A percentile compares a stretch with the other conserved stretches of the same genome.
Conservation (phyloP, 2,329 filamentous ascomycete genomes). For the Pseudopyrenochaeta lycopersici region DNA sequence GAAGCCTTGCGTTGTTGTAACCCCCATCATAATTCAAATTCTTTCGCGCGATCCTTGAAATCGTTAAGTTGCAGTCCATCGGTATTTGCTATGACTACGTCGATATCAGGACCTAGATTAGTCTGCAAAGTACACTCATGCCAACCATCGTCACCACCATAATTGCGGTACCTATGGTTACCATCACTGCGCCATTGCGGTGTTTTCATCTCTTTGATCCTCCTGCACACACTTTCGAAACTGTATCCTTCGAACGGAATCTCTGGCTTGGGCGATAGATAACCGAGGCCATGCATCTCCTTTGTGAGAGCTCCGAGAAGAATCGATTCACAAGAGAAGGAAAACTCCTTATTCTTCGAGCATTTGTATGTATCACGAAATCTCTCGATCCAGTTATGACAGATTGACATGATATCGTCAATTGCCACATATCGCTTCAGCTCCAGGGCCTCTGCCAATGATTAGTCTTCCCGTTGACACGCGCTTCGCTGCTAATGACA, state of each 20-base stretch:
- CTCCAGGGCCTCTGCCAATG: constrained; percentile 12
- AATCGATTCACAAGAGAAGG: constrained; percentile 19
- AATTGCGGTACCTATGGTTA: too few species aligned
- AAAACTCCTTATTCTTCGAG: background rate
- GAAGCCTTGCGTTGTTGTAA: too few species aligned
- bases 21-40: background rate
- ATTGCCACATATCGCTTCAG: constrained; percentile 8
- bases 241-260: constrained; percentile 17
- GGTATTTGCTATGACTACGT: background rate
- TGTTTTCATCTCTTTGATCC: background rate
- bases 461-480: too few species aligned
- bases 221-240: constrained; percentile 1
- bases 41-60: background rate
- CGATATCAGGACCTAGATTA: background rate
- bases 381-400: constrained; percentile 6
- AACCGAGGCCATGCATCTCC: constrained; percentile 11
- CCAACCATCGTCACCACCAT: background rate
- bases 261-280: constrained; percentile 11
- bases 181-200: background rate
- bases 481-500: background rate
- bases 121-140: background rate
- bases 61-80: background rate
- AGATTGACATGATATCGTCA: constrained; percentile 3
- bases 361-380: background rate
- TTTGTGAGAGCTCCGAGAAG: constrained; percentile 29